Evolutionary conservation across 306 rosid species (phyloP).

Genomic region (Rosa lucieae): DNA sequence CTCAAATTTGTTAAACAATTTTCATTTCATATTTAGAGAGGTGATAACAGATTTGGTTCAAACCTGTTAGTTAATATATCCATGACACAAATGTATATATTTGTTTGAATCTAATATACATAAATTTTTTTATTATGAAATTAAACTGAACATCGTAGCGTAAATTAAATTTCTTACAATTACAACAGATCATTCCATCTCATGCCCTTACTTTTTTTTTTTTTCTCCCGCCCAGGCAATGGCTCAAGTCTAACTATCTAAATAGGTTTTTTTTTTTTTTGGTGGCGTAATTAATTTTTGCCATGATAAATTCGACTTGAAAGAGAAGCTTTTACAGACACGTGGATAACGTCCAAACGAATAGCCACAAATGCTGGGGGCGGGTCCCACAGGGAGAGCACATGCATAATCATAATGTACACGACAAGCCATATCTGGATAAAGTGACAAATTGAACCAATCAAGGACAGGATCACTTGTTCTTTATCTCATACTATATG

Average conservation of each 20-base stretch:
- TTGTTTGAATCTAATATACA: too few relatives aligned
- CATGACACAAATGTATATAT: too few relatives aligned
- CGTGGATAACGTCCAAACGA: conserved; percentile 12
- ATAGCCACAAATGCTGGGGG: not conserved
- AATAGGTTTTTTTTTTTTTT: not conserved
- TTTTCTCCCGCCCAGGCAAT: not conserved
- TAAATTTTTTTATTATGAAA: too few relatives aligned
- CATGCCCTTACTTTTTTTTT: not conserved
- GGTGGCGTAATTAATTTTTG: not conserved
- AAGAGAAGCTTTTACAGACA: not conserved
- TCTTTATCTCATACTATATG: not conserved
- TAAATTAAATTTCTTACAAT: too few relatives aligned
- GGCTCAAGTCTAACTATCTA: not conserved
- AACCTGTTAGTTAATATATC: too few relatives aligned
- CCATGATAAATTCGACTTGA: not conserved
- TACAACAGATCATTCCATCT: too few relatives aligned
- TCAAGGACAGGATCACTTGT: not conserved
- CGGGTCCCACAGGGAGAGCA: conserved; percentile 6
- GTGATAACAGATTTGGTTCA: too few relatives aligned
- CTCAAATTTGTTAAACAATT: too few relatives aligned
- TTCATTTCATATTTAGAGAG: too few relatives aligned
- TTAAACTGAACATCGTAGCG: too few relatives aligned
- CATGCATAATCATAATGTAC: conserved; percentile 20
- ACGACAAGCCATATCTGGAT: conserved; percentile 9
- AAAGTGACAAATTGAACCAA: not conserved